phyloP scores from a whole-genome alignment of 169 alveolate genomes.

The Plasmodium billcollinsi region DNA sequence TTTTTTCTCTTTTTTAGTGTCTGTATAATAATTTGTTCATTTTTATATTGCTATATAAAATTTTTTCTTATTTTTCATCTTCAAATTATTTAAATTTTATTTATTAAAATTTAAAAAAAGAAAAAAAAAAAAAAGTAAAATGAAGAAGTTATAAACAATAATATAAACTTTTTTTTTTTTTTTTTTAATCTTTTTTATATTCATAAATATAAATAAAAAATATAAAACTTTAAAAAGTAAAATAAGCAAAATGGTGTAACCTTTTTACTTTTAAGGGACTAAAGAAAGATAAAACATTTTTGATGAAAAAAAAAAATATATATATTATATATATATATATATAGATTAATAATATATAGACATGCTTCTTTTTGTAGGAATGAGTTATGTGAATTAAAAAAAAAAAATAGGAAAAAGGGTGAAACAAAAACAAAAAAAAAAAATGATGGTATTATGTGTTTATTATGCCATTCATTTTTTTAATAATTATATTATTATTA shows the following conservation, averaged over 20 bases:
- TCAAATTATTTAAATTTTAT: constrained; percentile 28
- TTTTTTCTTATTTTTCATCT: constrained; percentile 27
- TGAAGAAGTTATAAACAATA: constrained; percentile 3
- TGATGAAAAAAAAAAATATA: too few relatives aligned
- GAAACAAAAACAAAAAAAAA: too few relatives aligned
- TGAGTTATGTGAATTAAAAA: too few relatives aligned
- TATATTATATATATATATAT: too few relatives aligned
- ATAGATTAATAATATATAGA: too few relatives aligned
- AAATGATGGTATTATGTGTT: neutral
- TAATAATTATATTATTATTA: too few relatives aligned
- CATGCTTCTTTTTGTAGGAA: too few relatives aligned
- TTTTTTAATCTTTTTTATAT: constrained; percentile 8
- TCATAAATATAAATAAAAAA: constrained; percentile 5
- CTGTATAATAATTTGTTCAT: constrained; percentile 66
- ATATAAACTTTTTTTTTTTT: constrained; percentile 29
- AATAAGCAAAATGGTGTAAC: constrained; percentile 23
- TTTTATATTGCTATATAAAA: constrained; percentile 36
- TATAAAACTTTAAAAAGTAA: constrained; percentile 13
- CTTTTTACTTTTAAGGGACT: neutral
- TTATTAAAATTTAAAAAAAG: constrained; percentile 44
- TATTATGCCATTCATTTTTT: too few relatives aligned
- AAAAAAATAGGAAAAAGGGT: too few relatives aligned
- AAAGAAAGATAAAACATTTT: neutral
- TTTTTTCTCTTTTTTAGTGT: constrained; percentile 73
- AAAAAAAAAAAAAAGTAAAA: constrained; percentile 11